Base-by-base conservation (phyloP, 2,329 filamentous ascomycete species). In the Verticillium nonalfalfae region DNA sequence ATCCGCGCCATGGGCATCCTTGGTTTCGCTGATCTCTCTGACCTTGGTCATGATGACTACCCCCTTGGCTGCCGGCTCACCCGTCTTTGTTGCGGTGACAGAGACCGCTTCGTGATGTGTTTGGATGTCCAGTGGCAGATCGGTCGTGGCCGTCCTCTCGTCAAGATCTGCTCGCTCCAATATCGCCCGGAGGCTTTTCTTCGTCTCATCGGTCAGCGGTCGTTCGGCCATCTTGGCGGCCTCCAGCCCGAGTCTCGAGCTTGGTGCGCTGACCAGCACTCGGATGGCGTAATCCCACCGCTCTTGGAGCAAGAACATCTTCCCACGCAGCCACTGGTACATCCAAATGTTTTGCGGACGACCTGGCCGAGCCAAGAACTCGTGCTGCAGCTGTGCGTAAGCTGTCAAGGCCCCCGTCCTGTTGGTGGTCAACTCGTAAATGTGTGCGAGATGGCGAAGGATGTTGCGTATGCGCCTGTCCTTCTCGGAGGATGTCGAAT, bases 301-400 rank as follows among this genome's bases (percentile, higher is more conserved):
- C 0, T 63, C 59, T 6, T 63, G 64, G 11, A 64, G 10, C 61
- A 63, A 62, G n/a, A 66, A 63, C 64, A 66, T 64, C 21, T 64
- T 64, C 3, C 61, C 64, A 1, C 64, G 21, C 14, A 59, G 60
- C 63, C 64, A 66, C 26, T 64, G 61, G 7, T 66, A 66, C 1
- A 57, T 61, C 45, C 64, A 56, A 4, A 66, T 58, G 14, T 66
- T 66, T 0, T 56, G 39, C 11, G 59, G 60, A 4, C 62, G 63
- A 18, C 59, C 60, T 5, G 63, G 63, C 4, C 63, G 15, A 1
- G 45, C 59, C 59, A 58, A 65, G 10, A 64, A 66, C 34, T 61
- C 63, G 11, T 59, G 56, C 39, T 66, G 64, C 0, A 66, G 61
- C 61, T 66, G 61, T 14, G 64, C 45, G 7, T 66, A 66, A 1